Evolutionary conservation across 441 rosid species (phyloP), one percentile per base, ranked within the genome.

Genomic region (Arabidopsis lyrata): DNA sequence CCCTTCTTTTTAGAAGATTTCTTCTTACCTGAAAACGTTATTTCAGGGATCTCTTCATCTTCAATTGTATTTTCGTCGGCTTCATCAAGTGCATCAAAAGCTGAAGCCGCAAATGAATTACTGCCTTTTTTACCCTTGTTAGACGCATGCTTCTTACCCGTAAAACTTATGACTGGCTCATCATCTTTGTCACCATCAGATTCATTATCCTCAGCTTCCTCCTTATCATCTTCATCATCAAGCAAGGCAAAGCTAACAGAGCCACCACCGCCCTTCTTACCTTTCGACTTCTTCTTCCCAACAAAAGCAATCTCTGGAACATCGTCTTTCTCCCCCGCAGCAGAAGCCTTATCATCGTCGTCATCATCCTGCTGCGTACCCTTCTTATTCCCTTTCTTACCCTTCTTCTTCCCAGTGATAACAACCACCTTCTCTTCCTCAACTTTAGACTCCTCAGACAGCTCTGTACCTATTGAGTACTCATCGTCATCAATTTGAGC

Each of bases 401-500:
- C 86, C 76, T 90, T 92, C 84, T 90, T 85, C 75, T 87, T 86
- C n/a, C 83, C 88, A 12, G 84, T 63, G 35, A 76, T 74, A 3
- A 67, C 78, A 3, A 67, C 78, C 47, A 73, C 81, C 56, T 68
- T 75, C 58, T 86, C 90, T 50, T 85, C 91, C 74, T 75, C 78
- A 45, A 61, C 83, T 13, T 54, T 81, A 8, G 81, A 52, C 36
- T 89, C 92, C 82, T 88, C 91, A 1, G 88, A 80, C 49, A 89
- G 31, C 36, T 83, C 90, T 0, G 90, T 84, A 14, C 81, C 91
- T 39, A 91, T 47, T 2, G 91, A 82, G 53, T 93, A 93, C 82
- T 93, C 97, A 57, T 89, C 97, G 64, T 91, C 98, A 68, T 93
- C 98, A 16, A 93, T 87, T 71, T 79, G 72, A n/a, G 79, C 2